Evolutionary conservation across 208 protist species (phyloP).

Genomic region (Leishmania guyanensis): DNA sequence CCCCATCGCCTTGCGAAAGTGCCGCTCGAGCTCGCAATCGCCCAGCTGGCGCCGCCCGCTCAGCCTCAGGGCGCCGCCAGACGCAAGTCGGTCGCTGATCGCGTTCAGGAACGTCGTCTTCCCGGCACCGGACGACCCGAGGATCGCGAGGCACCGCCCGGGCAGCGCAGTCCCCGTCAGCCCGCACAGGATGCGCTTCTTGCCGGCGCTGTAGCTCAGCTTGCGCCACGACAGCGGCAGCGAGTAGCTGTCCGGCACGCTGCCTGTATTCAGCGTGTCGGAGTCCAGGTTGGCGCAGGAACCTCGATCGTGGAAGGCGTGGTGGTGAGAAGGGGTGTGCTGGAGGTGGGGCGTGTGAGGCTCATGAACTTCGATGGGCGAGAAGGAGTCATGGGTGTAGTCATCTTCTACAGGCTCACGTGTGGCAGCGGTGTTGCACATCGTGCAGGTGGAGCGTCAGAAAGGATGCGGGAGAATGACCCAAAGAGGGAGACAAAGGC

Average conservation of each 20-base stretch:
- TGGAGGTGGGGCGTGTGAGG: not conserved
- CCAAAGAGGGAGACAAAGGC: not conserved
- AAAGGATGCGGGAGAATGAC: not conserved
- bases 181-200: constrained; percentile 53
- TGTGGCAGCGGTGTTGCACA: not conserved
- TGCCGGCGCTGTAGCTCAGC: constrained; percentile 60
- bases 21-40: constrained; percentile 55
- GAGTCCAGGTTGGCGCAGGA: constrained; percentile 58
- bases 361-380: not conserved
- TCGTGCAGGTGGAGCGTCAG: not conserved
- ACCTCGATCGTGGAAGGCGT: constrained; percentile 38
- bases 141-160: constrained; percentile 75
- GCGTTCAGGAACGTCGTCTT: constrained; percentile 80
- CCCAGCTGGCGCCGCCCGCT: constrained; percentile 64
- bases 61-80: constrained; percentile 39
- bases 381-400: not conserved
- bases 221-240: constrained; percentile 80
- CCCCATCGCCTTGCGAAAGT: constrained; percentile 66
- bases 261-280: constrained; percentile 33
- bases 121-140: constrained; percentile 83
- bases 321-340: not conserved
- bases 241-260: constrained; percentile 37
- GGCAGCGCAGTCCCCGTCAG: constrained; percentile 80
- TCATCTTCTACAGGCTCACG: not conserved
- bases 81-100: constrained; percentile 67